Conservation (phyloP, 2,329 filamentous ascomycete species). For the Lachnellula occidentalis region DNA sequence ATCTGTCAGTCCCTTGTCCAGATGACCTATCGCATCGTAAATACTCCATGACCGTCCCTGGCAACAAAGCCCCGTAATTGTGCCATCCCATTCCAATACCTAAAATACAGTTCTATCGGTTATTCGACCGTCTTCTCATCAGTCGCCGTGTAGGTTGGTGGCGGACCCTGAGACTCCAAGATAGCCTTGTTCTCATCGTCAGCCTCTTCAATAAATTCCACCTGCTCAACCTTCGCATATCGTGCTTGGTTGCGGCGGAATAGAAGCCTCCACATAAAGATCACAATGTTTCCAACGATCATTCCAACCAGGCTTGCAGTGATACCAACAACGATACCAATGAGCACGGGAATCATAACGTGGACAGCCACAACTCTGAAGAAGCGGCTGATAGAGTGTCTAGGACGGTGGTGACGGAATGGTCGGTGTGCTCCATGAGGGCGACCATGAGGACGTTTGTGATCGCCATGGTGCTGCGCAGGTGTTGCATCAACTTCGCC, state of each 20-base stretch:
- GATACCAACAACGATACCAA: conserved; percentile 65
- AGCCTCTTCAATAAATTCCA: conserved; percentile 16
- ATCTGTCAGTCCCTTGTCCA: too few relatives aligned
- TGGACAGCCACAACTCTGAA: conserved; percentile 53
- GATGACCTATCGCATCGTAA: too few relatives aligned
- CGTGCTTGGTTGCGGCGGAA: conserved; percentile 37
- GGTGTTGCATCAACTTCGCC: conserved; percentile 10
- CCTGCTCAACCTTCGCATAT: conserved; percentile 20
- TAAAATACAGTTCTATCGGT: background rate
- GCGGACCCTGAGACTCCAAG: conserved; percentile 24
- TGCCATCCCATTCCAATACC: conserved; percentile 2
- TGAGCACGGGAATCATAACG: conserved; percentile 60
- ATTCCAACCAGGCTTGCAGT: conserved; percentile 63
- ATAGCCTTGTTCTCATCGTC: conserved; percentile 25
- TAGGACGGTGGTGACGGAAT: conserved; percentile 32
- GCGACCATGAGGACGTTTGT: conserved; percentile 18
- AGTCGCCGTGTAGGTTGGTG: conserved; percentile 25
- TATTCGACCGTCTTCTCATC: conserved; percentile 19
- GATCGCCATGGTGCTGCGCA: conserved; percentile 20
- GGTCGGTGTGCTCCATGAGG: conserved; percentile 21
- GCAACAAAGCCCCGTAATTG: background rate
- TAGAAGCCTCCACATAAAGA: conserved; percentile 53
- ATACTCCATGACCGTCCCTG: too few relatives aligned
- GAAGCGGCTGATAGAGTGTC: conserved; percentile 41
- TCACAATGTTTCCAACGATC: conserved; percentile 56